Evolutionary conservation across 345 rosid species (phyloP), one percentile per base, ranked within the genome.

Genomic region (Eucalyptus tenuipes): DNA sequence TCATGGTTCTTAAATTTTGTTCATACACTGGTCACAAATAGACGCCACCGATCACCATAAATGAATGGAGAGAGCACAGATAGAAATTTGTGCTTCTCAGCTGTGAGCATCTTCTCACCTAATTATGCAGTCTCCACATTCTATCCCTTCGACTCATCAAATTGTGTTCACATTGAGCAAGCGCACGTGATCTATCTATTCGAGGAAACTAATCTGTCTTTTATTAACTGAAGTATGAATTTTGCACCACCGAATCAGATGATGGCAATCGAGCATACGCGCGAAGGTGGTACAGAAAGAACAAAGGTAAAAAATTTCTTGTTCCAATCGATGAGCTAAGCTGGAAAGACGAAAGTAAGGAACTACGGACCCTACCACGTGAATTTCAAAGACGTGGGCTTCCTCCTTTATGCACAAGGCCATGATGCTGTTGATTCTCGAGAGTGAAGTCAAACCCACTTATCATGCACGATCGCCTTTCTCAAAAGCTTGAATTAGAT

Each of bases 291-390:
- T 68, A 33, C 81, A 31, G 44, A 68, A 11, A 75, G 27, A 75
- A 75, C 27, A 5, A n/a, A 8, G 37, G 31, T 61, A 0, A 10
- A 57, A 25, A 13, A 4, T n/a, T 6, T 9, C 27, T 75, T 3
- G 82, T 40, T 40, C 15, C 84, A 40, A 75, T 75, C 84, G 84
- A 75, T 40, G 84, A 20, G 40, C 84, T 10, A 40, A 40, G 84
- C 84, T 37, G 84, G 84, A 75, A 75, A 25, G 61, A 48, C 27
- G 82, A 66, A 53, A 16, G n/a, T 20, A 59, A 86, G 8, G 61
- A 66, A 45, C 44, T 8, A 80, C 48, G 75, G 88, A 61, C 31
- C 92, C 92, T 75, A 92, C 93, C 93, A 90, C n/a, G 93, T 92
- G 93, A 85, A 47, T 13, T 49, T 25, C 40, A 29, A 27, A 52